These are phyloP conservation scores for Solanum peruvianum DNA, from an alignment of 257 asterid species.

Conservation along the genomic window DNA sequence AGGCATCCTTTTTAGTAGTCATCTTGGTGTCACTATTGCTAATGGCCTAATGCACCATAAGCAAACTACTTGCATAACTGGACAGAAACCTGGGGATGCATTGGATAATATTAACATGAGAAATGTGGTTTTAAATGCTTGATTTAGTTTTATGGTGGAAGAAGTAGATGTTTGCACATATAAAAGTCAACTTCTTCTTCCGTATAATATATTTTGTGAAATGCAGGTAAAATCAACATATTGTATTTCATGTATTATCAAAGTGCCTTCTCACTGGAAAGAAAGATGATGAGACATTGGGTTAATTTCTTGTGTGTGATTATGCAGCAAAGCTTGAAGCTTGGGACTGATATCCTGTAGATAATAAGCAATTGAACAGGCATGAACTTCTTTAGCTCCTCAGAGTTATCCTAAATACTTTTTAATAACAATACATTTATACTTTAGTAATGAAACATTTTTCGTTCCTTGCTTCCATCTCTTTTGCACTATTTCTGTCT, in stretches of 20 bases:
- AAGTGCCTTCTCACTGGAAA: neutral
- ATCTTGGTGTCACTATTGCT: neutral
- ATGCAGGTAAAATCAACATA: neutral
- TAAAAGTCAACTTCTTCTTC: neutral
- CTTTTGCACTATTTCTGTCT: neutral
- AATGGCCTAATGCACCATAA: neutral
- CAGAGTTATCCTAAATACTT: neutral
- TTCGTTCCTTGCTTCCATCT: neutral
- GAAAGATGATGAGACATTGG: neutral
- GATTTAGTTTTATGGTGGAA: neutral
- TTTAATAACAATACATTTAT: neutral
- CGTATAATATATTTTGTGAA: neutral
- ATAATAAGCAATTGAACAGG: neutral
- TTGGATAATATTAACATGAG: neutral
- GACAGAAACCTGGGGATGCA: neutral
- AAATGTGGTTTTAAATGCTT: neutral
- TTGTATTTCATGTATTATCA: neutral
- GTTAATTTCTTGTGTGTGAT: neutral
- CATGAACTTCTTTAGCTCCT: neutral
- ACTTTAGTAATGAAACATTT: neutral
- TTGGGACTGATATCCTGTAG: neutral
- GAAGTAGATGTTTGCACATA: neutral
- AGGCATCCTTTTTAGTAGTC: neutral
- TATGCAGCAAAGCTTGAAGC: neutral
- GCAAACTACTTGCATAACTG: neutral